Base-by-base conservation (phyloP, 2,329 filamentous ascomycete species). In the Aspergillus japonicus region DNA sequence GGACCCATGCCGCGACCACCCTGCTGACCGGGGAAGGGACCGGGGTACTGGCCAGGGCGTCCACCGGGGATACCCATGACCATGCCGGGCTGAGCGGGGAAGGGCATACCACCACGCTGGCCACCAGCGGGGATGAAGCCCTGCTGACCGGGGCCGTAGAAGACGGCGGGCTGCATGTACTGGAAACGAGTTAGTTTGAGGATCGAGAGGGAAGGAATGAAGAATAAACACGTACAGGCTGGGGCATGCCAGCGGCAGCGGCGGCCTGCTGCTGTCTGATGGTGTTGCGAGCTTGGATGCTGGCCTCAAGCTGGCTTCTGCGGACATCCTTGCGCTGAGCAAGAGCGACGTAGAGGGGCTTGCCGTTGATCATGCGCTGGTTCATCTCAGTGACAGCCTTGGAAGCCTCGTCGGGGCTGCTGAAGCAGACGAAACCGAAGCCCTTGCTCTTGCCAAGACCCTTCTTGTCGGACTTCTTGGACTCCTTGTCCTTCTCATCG, bases 331-430 rank as follows among this genome's bases (percentile, higher is more conserved):
- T 99, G 82, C 95, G 94, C 85, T 99, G 95, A 66, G 95, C 95
- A 67, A 99, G 87, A 71, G 95, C 95, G 72, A 99, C 95, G 76
- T 99, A 99, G 62, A 99, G 85, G 59, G 95, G 95, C 88, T 99
- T 99, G 82, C 86, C 87, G 78, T 93, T 90, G 69, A 98, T 85
- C 95, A 99, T 99, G 80, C 95, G 92, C 85, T 98, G 94, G 85
- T 99, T 99, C 92, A 98, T 97, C 81, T 99, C 95, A 62, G 93
- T 92, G 66, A 99, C 94, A 66, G 95, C 95, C 87, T 98, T 98
- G 82, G 94, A 97, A 67, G 95, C 95, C 78, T 99, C 95, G 73
- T 99, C 95, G 62, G 95, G 93, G 85, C 96, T 98, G 86, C 91
- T 95, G 85, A 99, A 99, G 90, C 95, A 99, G 75, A 99, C 95